Conservation (phyloP, 371 early-diverging fungal genomes). For the Blakeslea trispora region DNA sequence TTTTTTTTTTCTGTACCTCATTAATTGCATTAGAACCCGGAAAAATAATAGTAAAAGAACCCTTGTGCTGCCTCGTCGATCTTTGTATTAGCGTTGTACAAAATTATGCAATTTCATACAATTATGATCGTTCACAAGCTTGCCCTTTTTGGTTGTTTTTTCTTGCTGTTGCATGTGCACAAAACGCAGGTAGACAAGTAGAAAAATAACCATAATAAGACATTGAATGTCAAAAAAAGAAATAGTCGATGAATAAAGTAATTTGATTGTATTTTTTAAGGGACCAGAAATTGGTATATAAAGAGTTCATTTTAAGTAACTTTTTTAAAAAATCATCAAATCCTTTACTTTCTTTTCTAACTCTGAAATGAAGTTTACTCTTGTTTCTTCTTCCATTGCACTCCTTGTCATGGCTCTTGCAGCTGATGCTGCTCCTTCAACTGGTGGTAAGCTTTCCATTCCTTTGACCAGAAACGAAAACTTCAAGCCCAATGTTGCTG, state of each 20-base stretch:
- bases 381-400: constrained; percentile 12
- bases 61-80: too few relatives aligned
- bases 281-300: constrained; percentile 29
- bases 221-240: background rate
- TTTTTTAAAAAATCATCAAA: too few relatives aligned
- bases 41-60: too few relatives aligned
- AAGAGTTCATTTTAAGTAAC: background rate
- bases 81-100: background rate
- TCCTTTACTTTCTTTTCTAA: background rate
- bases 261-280: constrained; percentile 13
- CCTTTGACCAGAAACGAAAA: constrained; percentile 17
- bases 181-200: too few relatives aligned
- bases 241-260: background rate
- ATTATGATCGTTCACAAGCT: background rate
- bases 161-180: too few relatives aligned
- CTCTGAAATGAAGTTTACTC: constrained; percentile 13
- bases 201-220: background rate
- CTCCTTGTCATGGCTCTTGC: constrained; percentile 16
- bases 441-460: constrained; percentile 11
- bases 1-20: background rate
- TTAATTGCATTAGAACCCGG: background rate
- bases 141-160: too few relatives aligned
- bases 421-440: constrained; percentile 11
- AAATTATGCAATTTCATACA: background rate
- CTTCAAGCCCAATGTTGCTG: constrained; percentile 20